Evolutionary conservation across 2,329 filamentous ascomycete genomes (phyloP).

Genomic region (Penicillium rolfsii): DNA sequence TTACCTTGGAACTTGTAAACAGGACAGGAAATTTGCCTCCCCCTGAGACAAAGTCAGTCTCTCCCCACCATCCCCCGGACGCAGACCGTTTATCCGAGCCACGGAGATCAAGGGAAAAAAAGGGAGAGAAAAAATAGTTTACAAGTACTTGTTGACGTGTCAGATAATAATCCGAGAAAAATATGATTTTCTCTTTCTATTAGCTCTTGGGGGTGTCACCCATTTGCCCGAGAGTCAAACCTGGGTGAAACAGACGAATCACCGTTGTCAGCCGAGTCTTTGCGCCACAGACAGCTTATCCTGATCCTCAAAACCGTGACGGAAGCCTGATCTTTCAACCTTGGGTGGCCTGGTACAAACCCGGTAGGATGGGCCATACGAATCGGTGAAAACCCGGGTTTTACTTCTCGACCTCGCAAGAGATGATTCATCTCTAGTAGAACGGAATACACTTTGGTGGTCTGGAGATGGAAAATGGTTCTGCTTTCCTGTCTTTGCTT

Average conservation of each 20-base stretch:
- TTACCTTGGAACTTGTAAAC: not conserved
- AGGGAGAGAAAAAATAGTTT: not conserved
- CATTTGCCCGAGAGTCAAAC: constrained; percentile 6
- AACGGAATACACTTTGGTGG: not conserved
- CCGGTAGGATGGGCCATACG: constrained; percentile 16
- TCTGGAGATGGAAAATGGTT: constrained; percentile 5
- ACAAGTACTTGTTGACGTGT: constrained; percentile 11
- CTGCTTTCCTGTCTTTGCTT: constrained; percentile 12
- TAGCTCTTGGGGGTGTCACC: not conserved
- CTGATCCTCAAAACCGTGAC: not conserved
- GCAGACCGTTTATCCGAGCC: constrained; percentile 10
- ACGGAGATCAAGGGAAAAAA: not conserved
- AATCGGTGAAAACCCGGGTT: constrained; percentile 20
- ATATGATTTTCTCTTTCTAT: constrained; percentile 1
- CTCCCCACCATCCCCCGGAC: not conserved
- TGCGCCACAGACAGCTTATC: constrained; percentile 19
- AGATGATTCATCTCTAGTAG: no score
- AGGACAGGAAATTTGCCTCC: constrained; percentile 6
- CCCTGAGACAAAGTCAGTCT: constrained; percentile 8
- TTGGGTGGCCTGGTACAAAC: not conserved
- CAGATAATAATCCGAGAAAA: constrained; percentile 7
- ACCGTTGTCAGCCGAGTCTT: constrained; percentile 4
- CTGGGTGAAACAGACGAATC: constrained; percentile 3
- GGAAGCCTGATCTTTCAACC: constrained; percentile 1
- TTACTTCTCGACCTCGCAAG: constrained; percentile 1